Evolutionary conservation across 1,139 yeast genomes (phyloP).

Genomic region (Zhuliangozyma parablackwelliae): DNA sequence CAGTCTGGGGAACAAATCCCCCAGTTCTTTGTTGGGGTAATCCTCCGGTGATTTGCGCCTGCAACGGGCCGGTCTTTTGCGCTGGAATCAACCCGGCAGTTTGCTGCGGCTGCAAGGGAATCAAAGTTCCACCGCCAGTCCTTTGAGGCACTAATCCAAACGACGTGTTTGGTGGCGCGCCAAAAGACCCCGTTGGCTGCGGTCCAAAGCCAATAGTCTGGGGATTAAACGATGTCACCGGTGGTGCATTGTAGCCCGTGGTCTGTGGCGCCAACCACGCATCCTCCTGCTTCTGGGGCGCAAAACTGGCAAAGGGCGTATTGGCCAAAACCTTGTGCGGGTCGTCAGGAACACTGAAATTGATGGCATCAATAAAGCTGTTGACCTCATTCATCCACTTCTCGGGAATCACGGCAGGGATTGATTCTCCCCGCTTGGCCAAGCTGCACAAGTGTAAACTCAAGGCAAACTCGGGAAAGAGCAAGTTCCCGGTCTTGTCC

Average conservation of each 20-base stretch:
- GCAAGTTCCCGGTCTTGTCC: constrained; percentile 73
- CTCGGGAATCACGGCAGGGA: constrained; percentile 71
- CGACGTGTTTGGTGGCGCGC: constrained; percentile 20
- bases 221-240: constrained; percentile 14
- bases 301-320: constrained; percentile 42
- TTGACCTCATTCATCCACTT: constrained; percentile 78
- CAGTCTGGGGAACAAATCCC: constrained; percentile 21
- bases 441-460: constrained; percentile 85
- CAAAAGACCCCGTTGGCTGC: constrained; percentile 2
- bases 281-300: constrained; percentile 21
- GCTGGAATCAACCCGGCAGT: constrained; percentile 45
- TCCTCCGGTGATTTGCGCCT: constrained; percentile 33
- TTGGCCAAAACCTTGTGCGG: constrained; percentile 38
- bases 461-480: constrained; percentile 93
- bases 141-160: constrained; percentile 33
- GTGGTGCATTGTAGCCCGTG: constrained; percentile 13
- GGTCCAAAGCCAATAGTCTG: constrained; percentile 12
- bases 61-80: constrained; percentile 34
- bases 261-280: constrained; percentile 15
- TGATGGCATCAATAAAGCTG: constrained; percentile 84
- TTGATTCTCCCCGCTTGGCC: constrained; percentile 69
- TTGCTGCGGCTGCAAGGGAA: constrained; percentile 47
- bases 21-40: constrained; percentile 39
- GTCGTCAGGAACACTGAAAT: constrained; percentile 69
- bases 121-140: constrained; percentile 42